These are phyloP conservation scores for Stagonosporopsis chrysanthemi DNA, from an alignment of 2,329 filamentous ascomycete species.

Conservation along the genomic window DNA sequence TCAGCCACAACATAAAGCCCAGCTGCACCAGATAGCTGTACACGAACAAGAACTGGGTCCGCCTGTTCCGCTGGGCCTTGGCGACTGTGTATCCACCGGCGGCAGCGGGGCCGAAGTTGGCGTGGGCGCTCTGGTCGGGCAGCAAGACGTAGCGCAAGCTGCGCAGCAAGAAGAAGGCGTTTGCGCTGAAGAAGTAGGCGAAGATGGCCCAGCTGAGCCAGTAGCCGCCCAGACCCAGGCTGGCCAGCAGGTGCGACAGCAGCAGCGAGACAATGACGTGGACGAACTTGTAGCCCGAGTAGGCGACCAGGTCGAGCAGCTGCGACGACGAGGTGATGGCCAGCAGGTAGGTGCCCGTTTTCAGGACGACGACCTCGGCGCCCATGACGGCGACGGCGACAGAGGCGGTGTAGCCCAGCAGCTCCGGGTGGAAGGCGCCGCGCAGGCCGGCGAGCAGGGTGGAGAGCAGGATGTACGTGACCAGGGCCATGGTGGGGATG, in stretches of 20 bases:
- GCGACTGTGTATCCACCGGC: constrained; percentile 74
- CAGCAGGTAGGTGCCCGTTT: constrained; percentile 90
- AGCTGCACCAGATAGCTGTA: constrained; percentile 93
- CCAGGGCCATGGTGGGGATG: constrained; percentile 94
- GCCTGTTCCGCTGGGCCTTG: constrained; percentile 67
- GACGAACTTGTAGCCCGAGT: constrained; percentile 98
- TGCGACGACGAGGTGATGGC: constrained; percentile 95
- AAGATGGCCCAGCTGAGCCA: constrained; percentile 92
- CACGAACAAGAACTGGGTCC: constrained; percentile 48
- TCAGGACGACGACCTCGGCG: constrained; percentile 88
- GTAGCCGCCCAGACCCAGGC: constrained; percentile 81
- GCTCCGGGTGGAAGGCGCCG: constrained; percentile 91
- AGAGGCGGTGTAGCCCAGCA: constrained; percentile 88
- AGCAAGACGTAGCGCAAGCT: constrained; percentile 96
- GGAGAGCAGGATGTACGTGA: constrained; percentile 95
- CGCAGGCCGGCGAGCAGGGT: constrained; percentile 88
- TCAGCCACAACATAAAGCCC: constrained; percentile 89
- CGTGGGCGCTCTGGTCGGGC: constrained; percentile 60
- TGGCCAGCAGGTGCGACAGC: constrained; percentile 67
- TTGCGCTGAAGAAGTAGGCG: constrained; percentile 89
- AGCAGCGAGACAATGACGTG: constrained; percentile 91
- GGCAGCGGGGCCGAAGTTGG: constrained; percentile 30
- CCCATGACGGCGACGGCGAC: constrained; percentile 83
- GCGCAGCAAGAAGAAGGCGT: constrained; percentile 96
- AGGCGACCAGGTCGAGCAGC: constrained; percentile 90